Conservation (phyloP, 1,284 basidiomycete species). For the Cystobasidium slooffiae region DNA sequence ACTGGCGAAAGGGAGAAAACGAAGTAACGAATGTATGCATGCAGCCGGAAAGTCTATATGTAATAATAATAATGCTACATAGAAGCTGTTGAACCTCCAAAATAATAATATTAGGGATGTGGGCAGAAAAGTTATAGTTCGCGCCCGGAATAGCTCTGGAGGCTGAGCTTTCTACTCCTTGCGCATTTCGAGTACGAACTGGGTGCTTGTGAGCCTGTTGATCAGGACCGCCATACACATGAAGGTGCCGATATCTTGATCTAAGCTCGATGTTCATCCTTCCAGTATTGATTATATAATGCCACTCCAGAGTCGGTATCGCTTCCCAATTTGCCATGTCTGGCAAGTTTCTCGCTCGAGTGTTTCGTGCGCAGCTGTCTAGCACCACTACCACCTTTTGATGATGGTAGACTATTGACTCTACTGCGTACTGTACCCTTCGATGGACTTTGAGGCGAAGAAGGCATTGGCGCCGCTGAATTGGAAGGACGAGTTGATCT, state of each 20-base stretch:
- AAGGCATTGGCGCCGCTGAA: conserved; percentile 5
- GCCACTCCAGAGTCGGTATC: conserved; percentile 20
- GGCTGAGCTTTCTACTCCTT: too few species aligned
- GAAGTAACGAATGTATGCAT: background rate
- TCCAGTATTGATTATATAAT: conserved; percentile 31
- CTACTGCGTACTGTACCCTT: background rate
- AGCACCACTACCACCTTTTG: background rate
- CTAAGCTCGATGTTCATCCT: conserved; percentile 1
- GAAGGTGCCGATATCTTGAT: background rate
- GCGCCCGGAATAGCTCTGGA: too few species aligned
- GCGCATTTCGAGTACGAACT: too few species aligned
- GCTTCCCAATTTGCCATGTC: conserved; percentile 18
- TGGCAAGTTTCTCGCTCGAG: conserved; percentile 37
- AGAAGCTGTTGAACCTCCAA: too few species aligned
- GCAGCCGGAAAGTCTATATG: too few species aligned
- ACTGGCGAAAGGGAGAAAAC: background rate
- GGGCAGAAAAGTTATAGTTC: too few species aligned
- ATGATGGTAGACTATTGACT: conserved; percentile 25
- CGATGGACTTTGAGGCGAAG: conserved; percentile 17
- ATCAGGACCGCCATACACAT: background rate
- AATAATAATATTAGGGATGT: too few species aligned
- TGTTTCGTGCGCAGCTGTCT: conserved; percentile 39
- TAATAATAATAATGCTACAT: too few species aligned
- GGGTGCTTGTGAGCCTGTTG: background rate
- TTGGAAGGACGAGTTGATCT: background rate